Evolutionary conservation across 2,329 filamentous ascomycete genomes (phyloP), one percentile per base, ranked within the genome.

Genomic region (Talaromyces sp.): DNA sequence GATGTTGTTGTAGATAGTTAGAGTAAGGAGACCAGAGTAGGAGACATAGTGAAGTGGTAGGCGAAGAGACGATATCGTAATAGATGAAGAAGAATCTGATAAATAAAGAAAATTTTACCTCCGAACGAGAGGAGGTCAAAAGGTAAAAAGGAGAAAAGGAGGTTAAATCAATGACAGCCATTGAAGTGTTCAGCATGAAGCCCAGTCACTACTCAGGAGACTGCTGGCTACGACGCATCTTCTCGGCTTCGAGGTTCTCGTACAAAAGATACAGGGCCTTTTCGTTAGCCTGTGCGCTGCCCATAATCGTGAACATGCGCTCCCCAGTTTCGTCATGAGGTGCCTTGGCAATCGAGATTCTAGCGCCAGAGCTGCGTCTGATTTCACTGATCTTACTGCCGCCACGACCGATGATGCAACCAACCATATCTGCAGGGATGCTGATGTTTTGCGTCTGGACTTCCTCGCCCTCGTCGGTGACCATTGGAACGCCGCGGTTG

Each of bases 221-320:
- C 68, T 88, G 86, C 81, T 96, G 91, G 84, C 92, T 96, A 77
- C 95, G 92, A 74, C 95, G 92, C 89, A 96, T 96, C 87, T 99
- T 99, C 84, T 99, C 95, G 17, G 93, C 94, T 83, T 99, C 95
- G 61, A 99, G 88, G 80, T 99, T 99, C 85, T 99, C 95, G 78
- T 99, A 99, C 69, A 99, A 85, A 63, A 99, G 88, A 80, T 97
- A 97, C 31, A 99, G 85, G 4, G 95, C 95, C 72, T 93, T 94
- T 81, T 99, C 95, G 74, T 99, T 99, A 69, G 93, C 92, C 81
- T 90, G 90, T 67, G 92, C 89, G 67, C 91, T 96, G 71, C 95
- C 95, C 86, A 96, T 97, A 77, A 99, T 99, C 75, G 95, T 99
- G 83, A 99, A 99, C 95, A 99, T 99, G 74, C 95, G 90, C 85